Evolutionary conservation across 2,329 filamentous ascomycete species (phyloP).

Genomic region (Fusarium sacchari): DNA sequence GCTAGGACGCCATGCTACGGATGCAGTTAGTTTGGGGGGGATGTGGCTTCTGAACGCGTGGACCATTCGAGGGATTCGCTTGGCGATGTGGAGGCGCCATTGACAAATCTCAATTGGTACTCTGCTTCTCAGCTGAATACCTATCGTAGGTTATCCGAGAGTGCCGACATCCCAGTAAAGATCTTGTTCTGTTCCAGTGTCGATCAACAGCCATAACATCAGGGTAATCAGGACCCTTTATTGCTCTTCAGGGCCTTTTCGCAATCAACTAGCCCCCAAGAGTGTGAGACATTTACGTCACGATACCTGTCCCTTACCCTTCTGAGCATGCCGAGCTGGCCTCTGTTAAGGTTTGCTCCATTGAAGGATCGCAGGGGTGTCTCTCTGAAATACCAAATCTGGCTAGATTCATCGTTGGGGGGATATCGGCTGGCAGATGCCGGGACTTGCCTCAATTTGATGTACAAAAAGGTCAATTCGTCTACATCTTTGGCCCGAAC

Average conservation of each 20-base stretch:
- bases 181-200: not conserved
- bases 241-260: not conserved
- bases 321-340: not conserved
- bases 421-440: not conserved
- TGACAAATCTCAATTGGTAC: not conserved
- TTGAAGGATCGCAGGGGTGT: not conserved
- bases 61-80: not conserved
- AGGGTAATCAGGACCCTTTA: not conserved
- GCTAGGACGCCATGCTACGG: not conserved
- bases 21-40: constrained; percentile 3
- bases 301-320: not conserved
- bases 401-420: not conserved
- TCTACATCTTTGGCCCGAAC: not conserved
- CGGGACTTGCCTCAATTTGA: not conserved
- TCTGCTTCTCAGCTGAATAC: not conserved
- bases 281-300: not conserved
- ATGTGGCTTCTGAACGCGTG: not conserved
- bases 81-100: not conserved
- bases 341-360: not conserved
- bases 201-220: not conserved
- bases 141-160: not conserved
- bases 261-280: not conserved
- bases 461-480: not conserved
- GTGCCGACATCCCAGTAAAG: not conserved
- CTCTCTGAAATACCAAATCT: not conserved